Evolutionary conservation across 2,329 filamentous ascomycete species (phyloP).

Genomic region (Epicoccum sorghinum): DNA sequence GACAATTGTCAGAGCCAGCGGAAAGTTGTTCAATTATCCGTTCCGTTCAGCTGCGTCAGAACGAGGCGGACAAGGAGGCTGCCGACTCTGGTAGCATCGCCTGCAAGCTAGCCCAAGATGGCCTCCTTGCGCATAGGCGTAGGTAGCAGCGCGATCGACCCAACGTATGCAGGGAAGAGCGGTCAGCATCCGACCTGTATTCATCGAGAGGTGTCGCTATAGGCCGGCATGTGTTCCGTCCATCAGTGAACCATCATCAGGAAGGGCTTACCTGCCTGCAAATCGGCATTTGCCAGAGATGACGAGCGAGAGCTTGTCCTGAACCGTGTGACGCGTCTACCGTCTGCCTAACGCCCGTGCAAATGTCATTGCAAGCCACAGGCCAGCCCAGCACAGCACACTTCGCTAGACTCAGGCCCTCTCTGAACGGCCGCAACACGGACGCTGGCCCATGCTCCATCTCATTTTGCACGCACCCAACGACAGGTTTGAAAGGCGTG

Average conservation of each 20-base stretch:
- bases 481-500: slow-evolving; percentile 14
- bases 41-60: slow-evolving; percentile 2
- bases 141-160: slow-evolving; percentile 7
- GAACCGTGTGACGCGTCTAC: slow-evolving; percentile 6
- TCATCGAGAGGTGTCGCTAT: neutral
- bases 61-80: slow-evolving; percentile 15
- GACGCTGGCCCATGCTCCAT: slow-evolving; percentile 21
- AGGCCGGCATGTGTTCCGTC: slow-evolving; percentile 1
- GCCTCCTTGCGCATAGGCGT: slow-evolving; percentile 3
- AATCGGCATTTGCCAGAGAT: slow-evolving; percentile 15
- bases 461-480: slow-evolving; percentile 26
- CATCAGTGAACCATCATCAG: neutral
- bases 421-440: slow-evolving; percentile 25
- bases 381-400: slow-evolving; percentile 12
- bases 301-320: slow-evolving; percentile 7
- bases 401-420: slow-evolving; percentile 5
- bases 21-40: neutral
- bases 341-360: slow-evolving; percentile 1
- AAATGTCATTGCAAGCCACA: slow-evolving; percentile 18
- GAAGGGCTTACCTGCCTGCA: slow-evolving; percentile 13
- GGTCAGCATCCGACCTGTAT: slow-evolving; percentile 2
- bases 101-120: slow-evolving; percentile 1
- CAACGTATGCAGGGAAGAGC: slow-evolving; percentile 10
- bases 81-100: slow-evolving; percentile 1
- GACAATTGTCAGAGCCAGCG: slow-evolving; percentile 8